These are phyloP conservation scores for Fragosphaeria purpurea DNA, from an alignment of 2,329 filamentous ascomycete species.

Conservation along the genomic window DNA sequence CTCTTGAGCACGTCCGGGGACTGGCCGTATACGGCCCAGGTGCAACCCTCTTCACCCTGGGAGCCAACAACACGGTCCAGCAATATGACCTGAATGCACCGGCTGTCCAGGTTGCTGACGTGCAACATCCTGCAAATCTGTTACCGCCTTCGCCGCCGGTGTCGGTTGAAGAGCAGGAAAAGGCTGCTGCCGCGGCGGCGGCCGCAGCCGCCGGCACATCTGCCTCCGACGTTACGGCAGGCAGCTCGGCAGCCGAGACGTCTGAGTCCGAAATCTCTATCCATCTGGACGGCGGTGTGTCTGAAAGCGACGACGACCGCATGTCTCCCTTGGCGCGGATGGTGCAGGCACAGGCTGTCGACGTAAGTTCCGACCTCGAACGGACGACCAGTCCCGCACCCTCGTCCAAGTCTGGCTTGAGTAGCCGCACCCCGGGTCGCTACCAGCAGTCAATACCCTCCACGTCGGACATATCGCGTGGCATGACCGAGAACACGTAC, in stretches of 20 bases:
- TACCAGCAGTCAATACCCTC: slow-evolving; percentile 37
- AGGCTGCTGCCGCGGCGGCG: slow-evolving; percentile 23
- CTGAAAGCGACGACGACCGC: slow-evolving; percentile 67
- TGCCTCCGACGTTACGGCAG: background rate
- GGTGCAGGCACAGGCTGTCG: slow-evolving; percentile 53
- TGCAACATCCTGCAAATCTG: slow-evolving; percentile 72
- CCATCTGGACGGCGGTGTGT: slow-evolving; percentile 48
- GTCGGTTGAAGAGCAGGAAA: slow-evolving; percentile 62
- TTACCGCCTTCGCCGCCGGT: slow-evolving; percentile 75
- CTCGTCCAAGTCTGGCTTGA: slow-evolving; percentile 40
- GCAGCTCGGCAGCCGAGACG: slow-evolving; percentile 26
- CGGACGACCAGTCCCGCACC: slow-evolving; percentile 57
- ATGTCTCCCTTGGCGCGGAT: slow-evolving; percentile 68
- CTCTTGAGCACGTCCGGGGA: slow-evolving; percentile 68
- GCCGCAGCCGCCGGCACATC: slow-evolving; percentile 2
- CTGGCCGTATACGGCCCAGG: slow-evolving; percentile 83
- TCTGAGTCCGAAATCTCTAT: slow-evolving; percentile 48
- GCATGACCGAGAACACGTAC: slow-evolving; percentile 53
- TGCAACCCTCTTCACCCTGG: slow-evolving; percentile 85
- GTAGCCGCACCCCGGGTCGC: slow-evolving; percentile 40
- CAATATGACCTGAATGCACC: slow-evolving; percentile 89
- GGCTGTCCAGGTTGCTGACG: slow-evolving; percentile 69
- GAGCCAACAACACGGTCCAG: slow-evolving; percentile 79
- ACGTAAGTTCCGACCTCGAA: slow-evolving; percentile 50
- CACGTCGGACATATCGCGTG: slow-evolving; percentile 30